Conservation (phyloP, 2,329 filamentous ascomycete genomes). For the Pestalotiopsis sp. region DNA sequence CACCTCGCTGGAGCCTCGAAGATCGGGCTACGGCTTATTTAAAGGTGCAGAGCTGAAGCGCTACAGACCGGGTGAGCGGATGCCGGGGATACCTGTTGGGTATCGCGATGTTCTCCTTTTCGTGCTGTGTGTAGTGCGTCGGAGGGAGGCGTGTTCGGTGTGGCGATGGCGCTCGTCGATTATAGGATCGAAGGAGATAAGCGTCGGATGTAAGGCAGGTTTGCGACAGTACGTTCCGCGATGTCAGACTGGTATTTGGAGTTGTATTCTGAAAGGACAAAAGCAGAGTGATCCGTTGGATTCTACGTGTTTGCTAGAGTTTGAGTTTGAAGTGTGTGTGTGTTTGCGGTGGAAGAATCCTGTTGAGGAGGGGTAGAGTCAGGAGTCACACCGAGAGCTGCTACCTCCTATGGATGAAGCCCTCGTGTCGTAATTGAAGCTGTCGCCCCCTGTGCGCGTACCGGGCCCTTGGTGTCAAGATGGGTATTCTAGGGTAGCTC, state of each 20-base stretch:
- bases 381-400: neutral
- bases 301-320: neutral
- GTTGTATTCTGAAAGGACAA: neutral
- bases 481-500: slow-evolving; percentile 7
- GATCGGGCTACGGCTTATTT: slow-evolving; percentile 83
- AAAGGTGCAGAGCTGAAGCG: slow-evolving; percentile 66
- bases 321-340: neutral
- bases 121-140: neutral
- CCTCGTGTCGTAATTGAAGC: slow-evolving; percentile 15
- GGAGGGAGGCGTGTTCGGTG: neutral
- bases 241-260: neutral
- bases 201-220: slow-evolving; percentile 14
- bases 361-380: neutral
- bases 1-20: slow-evolving; percentile 85
- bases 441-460: slow-evolving; percentile 11
- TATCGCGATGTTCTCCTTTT: neutral
- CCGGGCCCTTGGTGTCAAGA: slow-evolving; percentile 12
- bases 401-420: neutral
- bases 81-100: slow-evolving; percentile 16
- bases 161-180: neutral
- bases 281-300: neutral
- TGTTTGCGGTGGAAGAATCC: neutral
- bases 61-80: slow-evolving; percentile 19
- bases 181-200: slow-evolving; percentile 14
- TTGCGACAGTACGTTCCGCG: neutral